Conservation (phyloP, 495 filamentous ascomycete species). For the Annulohypoxylon nitens region DNA sequence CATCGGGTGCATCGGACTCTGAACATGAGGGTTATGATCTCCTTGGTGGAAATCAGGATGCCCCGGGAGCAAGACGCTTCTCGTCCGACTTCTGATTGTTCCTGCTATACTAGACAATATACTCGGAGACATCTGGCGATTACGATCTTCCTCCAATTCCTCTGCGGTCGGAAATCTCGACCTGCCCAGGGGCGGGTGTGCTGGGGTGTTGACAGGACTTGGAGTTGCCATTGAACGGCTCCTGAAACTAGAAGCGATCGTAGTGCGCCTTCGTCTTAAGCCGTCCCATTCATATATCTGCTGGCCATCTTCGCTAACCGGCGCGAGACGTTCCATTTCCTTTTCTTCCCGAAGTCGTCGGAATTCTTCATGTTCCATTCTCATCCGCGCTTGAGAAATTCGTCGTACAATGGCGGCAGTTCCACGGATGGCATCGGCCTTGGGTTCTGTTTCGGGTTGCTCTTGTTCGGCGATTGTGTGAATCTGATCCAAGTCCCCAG, state of each 20-base stretch:
- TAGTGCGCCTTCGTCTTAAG: conserved; percentile 83
- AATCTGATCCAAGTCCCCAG: conserved; percentile 93
- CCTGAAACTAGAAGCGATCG: conserved; percentile 61
- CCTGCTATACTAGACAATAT: conserved; percentile 70
- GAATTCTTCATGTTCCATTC: conserved; percentile 84
- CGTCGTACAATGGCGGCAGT: conserved; percentile 89
- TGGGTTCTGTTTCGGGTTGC: conserved; percentile 94
- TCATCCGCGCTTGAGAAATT: conserved; percentile 79
- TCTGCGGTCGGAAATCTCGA: conserved; percentile 78
- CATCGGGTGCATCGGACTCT: conserved; percentile 69
- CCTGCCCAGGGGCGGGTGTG: conserved; percentile 90
- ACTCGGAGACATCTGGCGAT: conserved; percentile 61
- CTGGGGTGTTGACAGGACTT: conserved; percentile 59
- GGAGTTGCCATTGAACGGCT: conserved; percentile 54
- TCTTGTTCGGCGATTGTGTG: conserved; percentile 94
- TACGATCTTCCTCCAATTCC: conserved; percentile 68
- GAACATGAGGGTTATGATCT: conserved; percentile 47
- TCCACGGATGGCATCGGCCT: conserved; percentile 95
- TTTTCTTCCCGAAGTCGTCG: conserved; percentile 84
- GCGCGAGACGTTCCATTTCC: conserved; percentile 75
- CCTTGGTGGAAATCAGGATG: conserved; percentile 56
- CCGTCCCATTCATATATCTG: conserved; percentile 91
- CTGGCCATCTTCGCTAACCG: conserved; percentile 74
- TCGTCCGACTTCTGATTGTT: conserved; percentile 68
- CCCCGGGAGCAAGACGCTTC: conserved; percentile 63